These are phyloP conservation scores for Solanum medicagineum DNA, from an alignment of 257 asterid genomes.

Conservation along the genomic window DNA sequence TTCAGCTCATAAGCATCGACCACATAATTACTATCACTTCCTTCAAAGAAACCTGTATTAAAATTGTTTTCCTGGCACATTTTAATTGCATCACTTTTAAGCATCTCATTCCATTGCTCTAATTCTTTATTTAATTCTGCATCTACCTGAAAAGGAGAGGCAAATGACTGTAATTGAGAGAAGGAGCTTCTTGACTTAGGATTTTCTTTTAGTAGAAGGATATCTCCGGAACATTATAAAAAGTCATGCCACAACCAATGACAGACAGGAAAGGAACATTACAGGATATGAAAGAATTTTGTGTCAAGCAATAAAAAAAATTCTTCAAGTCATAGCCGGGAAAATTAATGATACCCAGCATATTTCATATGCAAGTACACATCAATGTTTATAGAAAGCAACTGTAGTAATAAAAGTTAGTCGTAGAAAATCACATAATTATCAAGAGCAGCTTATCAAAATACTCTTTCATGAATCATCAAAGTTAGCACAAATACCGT, in stretches of 20 bases:
- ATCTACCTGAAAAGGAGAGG: constrained; percentile 58
- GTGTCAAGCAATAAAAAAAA: background rate
- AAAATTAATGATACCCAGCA: background rate
- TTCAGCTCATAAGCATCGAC: constrained; percentile 96
- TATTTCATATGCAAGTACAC: background rate
- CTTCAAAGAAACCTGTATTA: constrained; percentile 86
- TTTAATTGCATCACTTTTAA: constrained; percentile 68
- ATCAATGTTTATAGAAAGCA: background rate
- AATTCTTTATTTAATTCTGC: constrained; percentile 73
- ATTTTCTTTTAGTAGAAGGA: background rate
- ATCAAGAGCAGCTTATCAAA: background rate
- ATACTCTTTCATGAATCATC: background rate
- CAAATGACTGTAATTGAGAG: background rate
- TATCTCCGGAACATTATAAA: background rate
- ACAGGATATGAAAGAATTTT: background rate
- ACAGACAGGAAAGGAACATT: background rate
- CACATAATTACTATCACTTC: constrained; percentile 69
- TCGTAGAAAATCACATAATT: background rate
- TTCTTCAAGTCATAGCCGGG: background rate
- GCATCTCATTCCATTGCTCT: constrained; percentile 93
- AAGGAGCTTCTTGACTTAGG: background rate
- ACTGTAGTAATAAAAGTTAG: background rate
- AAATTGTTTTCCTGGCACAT: constrained; percentile 89
- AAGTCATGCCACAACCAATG: background rate
- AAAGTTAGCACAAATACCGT: background rate